Evolutionary conservation across 78 protist genomes (phyloP).

Genomic region (Emiliania huxleyi): DNA sequence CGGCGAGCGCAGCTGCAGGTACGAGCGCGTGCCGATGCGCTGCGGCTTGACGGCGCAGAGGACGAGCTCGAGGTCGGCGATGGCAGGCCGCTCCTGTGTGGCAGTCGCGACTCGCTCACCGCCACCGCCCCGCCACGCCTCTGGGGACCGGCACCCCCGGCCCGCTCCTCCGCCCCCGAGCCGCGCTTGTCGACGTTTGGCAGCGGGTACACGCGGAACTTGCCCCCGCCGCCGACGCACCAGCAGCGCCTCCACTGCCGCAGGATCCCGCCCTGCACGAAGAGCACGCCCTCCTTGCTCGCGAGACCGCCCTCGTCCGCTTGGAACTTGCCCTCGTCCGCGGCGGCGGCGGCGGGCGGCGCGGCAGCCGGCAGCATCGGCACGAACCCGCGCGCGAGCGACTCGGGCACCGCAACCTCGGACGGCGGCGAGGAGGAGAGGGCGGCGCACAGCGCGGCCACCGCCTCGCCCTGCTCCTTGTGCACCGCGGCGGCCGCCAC

Average conservation of each 20-base stretch:
- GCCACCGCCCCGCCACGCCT: too few species aligned
- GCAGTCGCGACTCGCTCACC: too few species aligned
- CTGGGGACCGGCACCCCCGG: too few species aligned
- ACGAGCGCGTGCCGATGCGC: not conserved
- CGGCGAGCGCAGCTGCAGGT: not conserved
- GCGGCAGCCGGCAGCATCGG: not conserved
- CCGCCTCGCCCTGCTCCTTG: too few species aligned
- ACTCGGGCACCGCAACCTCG: not conserved
- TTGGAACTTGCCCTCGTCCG: too few species aligned
- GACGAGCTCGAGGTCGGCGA: not conserved
- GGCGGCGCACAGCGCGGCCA: not conserved
- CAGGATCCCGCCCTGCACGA: not conserved
- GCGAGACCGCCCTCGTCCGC: too few species aligned
- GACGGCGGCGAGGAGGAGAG: not conserved
- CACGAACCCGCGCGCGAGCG: not conserved
- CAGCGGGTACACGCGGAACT: not conserved
- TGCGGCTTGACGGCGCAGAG: not conserved
- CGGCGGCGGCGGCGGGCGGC: too few species aligned
- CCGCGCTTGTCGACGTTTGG: too few species aligned
- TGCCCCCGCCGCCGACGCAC: not conserved
- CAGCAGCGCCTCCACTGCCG: not conserved
- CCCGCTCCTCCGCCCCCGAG: too few species aligned
- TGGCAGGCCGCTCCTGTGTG: too few species aligned
- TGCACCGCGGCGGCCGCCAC: too few species aligned
- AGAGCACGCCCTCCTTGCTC: not conserved